Evolutionary conservation across 2,329 filamentous ascomycete genomes (phyloP).

Genomic region (Colletotrichum graminicola): DNA sequence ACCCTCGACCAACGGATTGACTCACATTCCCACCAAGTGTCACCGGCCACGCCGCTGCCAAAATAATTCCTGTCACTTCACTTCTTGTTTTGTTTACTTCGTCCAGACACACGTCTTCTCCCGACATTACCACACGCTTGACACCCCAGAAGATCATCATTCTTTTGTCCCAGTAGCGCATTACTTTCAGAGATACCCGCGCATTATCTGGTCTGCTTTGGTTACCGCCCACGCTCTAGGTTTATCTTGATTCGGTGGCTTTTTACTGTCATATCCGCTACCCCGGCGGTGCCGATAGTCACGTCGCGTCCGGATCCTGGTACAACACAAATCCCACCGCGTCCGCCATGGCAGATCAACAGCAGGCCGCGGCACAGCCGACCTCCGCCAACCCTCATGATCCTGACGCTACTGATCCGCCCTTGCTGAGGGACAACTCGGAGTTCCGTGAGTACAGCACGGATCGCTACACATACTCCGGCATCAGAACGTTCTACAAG

Average conservation of each 20-base stretch:
- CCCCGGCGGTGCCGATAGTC: not conserved
- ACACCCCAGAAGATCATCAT: slow-evolving; percentile 5
- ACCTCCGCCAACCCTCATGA: slow-evolving; percentile 44
- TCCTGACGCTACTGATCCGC: slow-evolving; percentile 75
- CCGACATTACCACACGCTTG: not conserved
- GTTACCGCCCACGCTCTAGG: not conserved
- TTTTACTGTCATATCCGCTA: not conserved
- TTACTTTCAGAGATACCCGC: slow-evolving; percentile 38
- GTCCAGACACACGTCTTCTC: slow-evolving; percentile 8
- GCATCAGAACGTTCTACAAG: slow-evolving; percentile 85
- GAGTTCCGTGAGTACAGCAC: slow-evolving; percentile 80
- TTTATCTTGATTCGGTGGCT: not conserved
- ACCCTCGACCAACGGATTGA: slow-evolving; percentile 26
- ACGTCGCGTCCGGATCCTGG: slow-evolving; percentile 9
- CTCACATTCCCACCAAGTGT: slow-evolving; percentile 34
- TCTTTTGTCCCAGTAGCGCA: slow-evolving; percentile 23
- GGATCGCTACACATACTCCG: slow-evolving; percentile 75
- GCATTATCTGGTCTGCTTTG: slow-evolving; percentile 14
- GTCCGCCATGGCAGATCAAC: slow-evolving; percentile 35
- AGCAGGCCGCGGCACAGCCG: slow-evolving; percentile 30
- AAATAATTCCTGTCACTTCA: not conserved
- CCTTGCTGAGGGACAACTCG: slow-evolving; percentile 83
- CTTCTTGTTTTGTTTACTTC: slow-evolving; percentile 15
- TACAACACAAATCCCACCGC: not conserved
- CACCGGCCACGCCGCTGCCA: slow-evolving; percentile 19